phyloP scores from a whole-genome alignment of 2,329 filamentous ascomycete genomes.

The Aspergillus clavatus region DNA sequence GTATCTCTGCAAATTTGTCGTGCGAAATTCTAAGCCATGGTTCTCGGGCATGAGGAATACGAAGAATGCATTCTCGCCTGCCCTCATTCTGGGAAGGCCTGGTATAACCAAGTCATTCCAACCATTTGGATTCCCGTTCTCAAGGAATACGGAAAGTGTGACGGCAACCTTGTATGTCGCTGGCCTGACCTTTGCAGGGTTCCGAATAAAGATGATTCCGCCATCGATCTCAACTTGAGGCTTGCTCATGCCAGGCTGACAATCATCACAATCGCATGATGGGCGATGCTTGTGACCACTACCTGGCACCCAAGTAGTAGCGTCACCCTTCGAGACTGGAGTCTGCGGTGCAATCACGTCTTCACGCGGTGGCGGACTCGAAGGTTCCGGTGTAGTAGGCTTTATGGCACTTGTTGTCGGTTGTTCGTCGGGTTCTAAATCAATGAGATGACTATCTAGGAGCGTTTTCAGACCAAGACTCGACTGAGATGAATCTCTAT shows the following conservation, averaged over 20 bases:
- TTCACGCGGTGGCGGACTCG: not conserved
- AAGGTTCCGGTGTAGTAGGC: not conserved
- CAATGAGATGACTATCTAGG: not conserved
- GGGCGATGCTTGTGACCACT: not conserved
- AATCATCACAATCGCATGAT: not conserved
- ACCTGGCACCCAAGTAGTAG: too few relatives aligned
- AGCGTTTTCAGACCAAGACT: not conserved
- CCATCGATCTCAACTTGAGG: constrained; percentile 15
- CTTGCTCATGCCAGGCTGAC: constrained; percentile 1
- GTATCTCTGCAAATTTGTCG: constrained; percentile 21
- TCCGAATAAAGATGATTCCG: constrained; percentile 17
- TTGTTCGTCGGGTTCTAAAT: not conserved
- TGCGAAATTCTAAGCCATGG: constrained; percentile 28
- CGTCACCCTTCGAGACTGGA: not conserved
- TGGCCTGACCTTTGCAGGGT: constrained; percentile 7
- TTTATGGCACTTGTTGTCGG: not conserved
- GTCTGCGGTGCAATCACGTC: not conserved
- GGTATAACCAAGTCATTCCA: constrained; percentile 27
- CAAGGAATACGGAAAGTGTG: constrained; percentile 13
- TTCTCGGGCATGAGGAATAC: constrained; percentile 25
- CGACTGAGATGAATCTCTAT: not conserved
- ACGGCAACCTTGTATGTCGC: constrained; percentile 21
- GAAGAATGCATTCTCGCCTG: constrained; percentile 24
- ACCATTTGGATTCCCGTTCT: constrained; percentile 14
- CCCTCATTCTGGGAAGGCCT: constrained; percentile 25